Base-by-base conservation (phyloP, 768 basidiomycete genomes). In the Inosperma sp. region DNA sequence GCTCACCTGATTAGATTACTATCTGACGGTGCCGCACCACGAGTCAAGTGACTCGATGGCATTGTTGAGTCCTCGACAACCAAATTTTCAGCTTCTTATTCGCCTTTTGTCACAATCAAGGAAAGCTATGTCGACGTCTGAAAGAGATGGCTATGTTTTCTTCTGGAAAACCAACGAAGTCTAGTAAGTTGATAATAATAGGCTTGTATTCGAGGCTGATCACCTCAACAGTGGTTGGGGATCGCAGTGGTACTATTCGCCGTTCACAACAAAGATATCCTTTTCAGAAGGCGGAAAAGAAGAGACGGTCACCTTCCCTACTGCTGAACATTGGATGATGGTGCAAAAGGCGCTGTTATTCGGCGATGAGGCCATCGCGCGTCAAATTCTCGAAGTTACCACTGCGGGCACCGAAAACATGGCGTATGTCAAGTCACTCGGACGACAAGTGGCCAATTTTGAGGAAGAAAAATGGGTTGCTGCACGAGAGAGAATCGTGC, bases 251-350 rank as follows among this genome's bases (percentile, higher is more conserved):
- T 74, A 72, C 55, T 61, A 55, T 5, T 72, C 75, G 3, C 67
- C 71, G 2, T 80, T 82, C 61, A 72, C 61, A n/a, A 70, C 67
- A 3, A 57, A 61, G 4, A 52, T 75, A 6, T 59, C 56, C 5
- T 56, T 75, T 22, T 63, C 62, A 2, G 69, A 62, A 2, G 55
- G 59, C 3, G 65, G 59, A 0, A 53, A 62, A 29, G 58, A 62
- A 16, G 66, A 71, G 49, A 59, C 56, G 3, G 60, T 71, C 19
- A 58, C 46, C 1, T 81, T 81, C 59, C 65, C 63, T 5, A 75
- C 77, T 2, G 72, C 78, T 0, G 83, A 84, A 63, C 81, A 84
- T 56, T 83, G 76, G 75, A 84, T 84, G 82, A 85, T 83, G 83
- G 68, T 76, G 33, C 74, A 77, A 46, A 83, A 84, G 60, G 81